Evolutionary conservation across 345 rosid genomes (phyloP).

Genomic region (Syzygium aqueum): DNA sequence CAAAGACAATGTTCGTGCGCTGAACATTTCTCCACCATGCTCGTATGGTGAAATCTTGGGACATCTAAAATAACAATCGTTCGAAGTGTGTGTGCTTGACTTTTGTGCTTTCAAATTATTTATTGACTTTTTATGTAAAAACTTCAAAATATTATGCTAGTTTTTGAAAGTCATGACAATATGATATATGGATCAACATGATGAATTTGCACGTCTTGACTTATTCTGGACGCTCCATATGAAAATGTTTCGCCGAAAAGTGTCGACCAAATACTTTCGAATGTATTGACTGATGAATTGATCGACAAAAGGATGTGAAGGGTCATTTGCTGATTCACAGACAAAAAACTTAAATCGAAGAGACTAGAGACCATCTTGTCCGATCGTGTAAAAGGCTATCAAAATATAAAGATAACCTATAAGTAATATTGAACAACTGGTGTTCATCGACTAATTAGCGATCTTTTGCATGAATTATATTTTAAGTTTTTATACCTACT

Average conservation of each 20-base stretch:
- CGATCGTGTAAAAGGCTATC: not conserved
- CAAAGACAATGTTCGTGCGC: not conserved
- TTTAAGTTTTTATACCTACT: not conserved
- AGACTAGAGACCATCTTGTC: fast-evolving
- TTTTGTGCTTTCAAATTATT: not conserved
- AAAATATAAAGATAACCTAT: fast-evolving
- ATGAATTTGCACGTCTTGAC: not conserved
- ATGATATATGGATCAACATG: fast-evolving
- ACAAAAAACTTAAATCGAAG: fast-evolving
- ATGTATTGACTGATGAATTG: fast-evolving
- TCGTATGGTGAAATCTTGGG: not conserved
- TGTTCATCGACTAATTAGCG: fast-evolving
- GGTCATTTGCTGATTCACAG: not conserved
- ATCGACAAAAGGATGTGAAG: not conserved
- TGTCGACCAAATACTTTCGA: fast-evolving
- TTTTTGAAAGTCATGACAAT: fast-evolving
- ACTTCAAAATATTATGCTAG: not conserved
- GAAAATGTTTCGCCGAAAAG: not conserved
- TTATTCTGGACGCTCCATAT: not conserved
- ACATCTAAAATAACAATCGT: not conserved
- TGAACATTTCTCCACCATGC: not conserved
- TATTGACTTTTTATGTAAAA: fast-evolving
- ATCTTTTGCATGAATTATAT: not conserved
- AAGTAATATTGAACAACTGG: fast-evolving
- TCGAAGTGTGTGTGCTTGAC: not conserved